Evolutionary conservation across 148 eudicot genomes (phyloP).

Genomic region (Arbutus unedo): DNA sequence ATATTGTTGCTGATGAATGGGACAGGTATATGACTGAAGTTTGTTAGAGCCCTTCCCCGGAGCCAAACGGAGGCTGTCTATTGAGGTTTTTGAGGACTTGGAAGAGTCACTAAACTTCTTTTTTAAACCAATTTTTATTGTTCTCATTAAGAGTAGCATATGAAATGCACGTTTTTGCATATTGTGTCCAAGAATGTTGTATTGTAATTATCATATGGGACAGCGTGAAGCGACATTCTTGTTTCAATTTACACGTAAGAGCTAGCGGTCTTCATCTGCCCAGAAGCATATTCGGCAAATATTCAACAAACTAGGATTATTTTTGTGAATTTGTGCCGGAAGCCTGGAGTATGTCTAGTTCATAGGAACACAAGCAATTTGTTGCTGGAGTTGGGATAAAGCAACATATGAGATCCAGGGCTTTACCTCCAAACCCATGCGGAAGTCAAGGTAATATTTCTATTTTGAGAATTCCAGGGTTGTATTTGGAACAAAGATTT

Average conservation of each 20-base stretch:
- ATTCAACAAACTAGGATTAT: neutral
- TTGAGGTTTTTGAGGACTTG: too few species aligned
- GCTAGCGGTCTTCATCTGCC: neutral
- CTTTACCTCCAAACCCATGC: neutral
- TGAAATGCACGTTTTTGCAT: neutral
- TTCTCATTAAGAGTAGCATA: too few species aligned
- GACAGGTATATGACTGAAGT: too few species aligned
- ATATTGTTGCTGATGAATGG: neutral
- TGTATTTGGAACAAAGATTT: neutral
- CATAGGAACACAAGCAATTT: neutral
- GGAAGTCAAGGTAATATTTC: slow-evolving; percentile 3
- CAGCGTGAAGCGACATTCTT: neutral
- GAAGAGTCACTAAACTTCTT: too few species aligned
- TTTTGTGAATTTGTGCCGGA: neutral
- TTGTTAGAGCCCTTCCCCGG: too few species aligned
- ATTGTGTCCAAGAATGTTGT: neutral
- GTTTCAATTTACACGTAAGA: neutral
- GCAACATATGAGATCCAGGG: neutral
- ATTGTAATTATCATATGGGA: neutral
- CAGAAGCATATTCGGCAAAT: neutral
- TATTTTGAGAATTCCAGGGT: neutral
- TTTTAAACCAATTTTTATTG: too few species aligned
- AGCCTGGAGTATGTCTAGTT: neutral
- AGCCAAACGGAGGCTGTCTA: too few species aligned
- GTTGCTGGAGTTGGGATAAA: neutral